Percentiles rank a stretch among this genome's conserved stretches.
Conservation (phyloP, 2,329 filamentous ascomycete genomes). For the Hypoxylon sp. region DNA sequence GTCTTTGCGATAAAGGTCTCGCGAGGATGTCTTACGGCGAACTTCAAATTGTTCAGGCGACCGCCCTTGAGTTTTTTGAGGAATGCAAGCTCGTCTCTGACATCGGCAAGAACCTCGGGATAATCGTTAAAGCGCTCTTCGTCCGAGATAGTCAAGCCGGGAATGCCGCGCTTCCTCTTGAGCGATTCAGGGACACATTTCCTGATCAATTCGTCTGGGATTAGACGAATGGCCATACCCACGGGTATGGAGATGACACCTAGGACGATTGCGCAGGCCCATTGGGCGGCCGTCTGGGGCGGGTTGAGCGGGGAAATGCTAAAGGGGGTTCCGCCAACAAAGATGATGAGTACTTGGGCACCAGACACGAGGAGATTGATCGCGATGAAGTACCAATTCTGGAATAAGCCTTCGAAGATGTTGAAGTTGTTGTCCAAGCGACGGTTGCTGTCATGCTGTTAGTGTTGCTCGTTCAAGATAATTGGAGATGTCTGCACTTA, state of each 20-base stretch:
- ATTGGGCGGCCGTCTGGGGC: constrained; percentile 77
- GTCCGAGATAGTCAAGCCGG: constrained; percentile 72
- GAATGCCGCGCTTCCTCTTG: constrained; percentile 63
- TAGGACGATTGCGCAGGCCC: constrained; percentile 88
- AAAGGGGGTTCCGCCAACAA: constrained; percentile 86
- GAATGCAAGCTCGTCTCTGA: constrained; percentile 84
- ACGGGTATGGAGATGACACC: constrained; percentile 88
- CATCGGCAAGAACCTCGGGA: constrained; percentile 78
- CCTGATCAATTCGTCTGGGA: constrained; percentile 78
- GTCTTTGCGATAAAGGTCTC: constrained; percentile 73
- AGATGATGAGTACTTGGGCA: constrained; percentile 90
- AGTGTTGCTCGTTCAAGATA: constrained; percentile 39
- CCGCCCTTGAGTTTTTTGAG: constrained; percentile 85
- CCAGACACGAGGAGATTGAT: constrained; percentile 91
- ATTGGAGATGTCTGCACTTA: constrained; percentile 62
- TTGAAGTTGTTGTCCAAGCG: constrained; percentile 96
- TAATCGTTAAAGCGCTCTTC: constrained; percentile 75
- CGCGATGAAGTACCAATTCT: constrained; percentile 88
- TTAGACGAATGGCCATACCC: constrained; percentile 81
- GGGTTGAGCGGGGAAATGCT: constrained; percentile 68
- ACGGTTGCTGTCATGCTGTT: constrained; percentile 72
- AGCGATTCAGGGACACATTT: constrained; percentile 66
- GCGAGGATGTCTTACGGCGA: constrained; percentile 80
- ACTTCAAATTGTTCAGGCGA: constrained; percentile 83
- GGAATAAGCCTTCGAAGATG: constrained; percentile 87